Evolutionary conservation across 1,284 basidiomycete species (phyloP).

Genomic region (Fomitopsis schrenkii): DNA sequence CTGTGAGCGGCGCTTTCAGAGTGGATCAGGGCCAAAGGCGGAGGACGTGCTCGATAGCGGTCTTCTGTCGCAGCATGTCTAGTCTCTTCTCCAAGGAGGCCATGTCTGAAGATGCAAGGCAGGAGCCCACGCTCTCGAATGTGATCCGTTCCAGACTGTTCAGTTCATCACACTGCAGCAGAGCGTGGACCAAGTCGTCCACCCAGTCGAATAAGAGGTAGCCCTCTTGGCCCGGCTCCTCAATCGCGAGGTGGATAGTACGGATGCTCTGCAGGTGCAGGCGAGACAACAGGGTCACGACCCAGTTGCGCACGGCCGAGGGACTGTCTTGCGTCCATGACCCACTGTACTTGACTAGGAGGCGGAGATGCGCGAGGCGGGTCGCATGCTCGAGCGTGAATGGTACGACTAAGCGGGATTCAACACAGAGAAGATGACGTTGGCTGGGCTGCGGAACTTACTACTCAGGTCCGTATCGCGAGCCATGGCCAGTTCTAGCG

Average conservation of each 20-base stretch:
- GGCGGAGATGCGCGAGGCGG: background rate
- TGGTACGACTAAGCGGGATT: background rate
- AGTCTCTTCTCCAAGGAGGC: background rate
- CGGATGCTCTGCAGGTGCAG: background rate
- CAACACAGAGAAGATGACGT: background rate
- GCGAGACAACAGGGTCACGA: background rate
- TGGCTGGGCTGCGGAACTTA: background rate
- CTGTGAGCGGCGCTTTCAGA: background rate
- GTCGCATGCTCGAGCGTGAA: background rate
- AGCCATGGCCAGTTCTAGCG: background rate
- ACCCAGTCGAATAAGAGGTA: background rate
- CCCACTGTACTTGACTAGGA: background rate
- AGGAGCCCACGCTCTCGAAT: background rate
- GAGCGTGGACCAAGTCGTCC: background rate
- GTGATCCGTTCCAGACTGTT: background rate
- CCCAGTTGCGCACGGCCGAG: background rate
- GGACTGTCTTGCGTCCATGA: background rate
- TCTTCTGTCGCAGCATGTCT: background rate
- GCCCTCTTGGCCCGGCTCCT: background rate
- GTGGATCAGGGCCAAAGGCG: background rate
- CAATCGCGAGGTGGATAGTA: background rate
- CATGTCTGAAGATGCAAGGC: background rate
- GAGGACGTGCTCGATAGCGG: background rate
- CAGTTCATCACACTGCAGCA: background rate
- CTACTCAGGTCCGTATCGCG: background rate